Conservation (phyloP, 2,329 filamentous ascomycete genomes). For the Pestalotiopsis sp. region DNA sequence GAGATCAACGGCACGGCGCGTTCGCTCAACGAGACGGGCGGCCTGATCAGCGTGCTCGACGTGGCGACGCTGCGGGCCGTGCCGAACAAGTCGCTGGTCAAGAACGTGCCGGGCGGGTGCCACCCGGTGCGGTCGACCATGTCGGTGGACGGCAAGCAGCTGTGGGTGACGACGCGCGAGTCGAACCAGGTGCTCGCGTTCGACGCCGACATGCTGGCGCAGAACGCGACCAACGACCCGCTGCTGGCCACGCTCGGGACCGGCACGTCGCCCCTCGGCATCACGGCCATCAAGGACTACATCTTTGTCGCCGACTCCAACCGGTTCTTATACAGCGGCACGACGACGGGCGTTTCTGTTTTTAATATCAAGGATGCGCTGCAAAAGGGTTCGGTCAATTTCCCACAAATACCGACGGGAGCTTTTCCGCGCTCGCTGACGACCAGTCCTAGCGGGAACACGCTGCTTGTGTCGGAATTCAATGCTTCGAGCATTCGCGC, state of each 20-base stretch:
- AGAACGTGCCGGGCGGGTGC: neutral
- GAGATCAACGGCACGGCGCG: conserved; percentile 2
- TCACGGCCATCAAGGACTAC: conserved; percentile 1
- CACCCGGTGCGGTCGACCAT: neutral
- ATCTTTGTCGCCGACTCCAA: conserved; percentile 9
- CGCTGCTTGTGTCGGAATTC: conserved; percentile 3
- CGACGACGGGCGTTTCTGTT: conserved; percentile 1
- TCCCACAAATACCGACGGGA: conserved; percentile 6
- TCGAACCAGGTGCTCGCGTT: conserved; percentile 6
- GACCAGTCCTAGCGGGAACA: neutral
- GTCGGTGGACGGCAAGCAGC: conserved; percentile 6
- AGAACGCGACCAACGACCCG: conserved; percentile 1
- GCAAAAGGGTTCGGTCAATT: neutral
- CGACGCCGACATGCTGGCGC: neutral
- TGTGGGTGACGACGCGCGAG: conserved; percentile 7
- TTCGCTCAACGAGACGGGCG: neutral
- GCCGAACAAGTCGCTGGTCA: conserved; percentile 6
- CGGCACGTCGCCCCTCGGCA: conserved; percentile 5
- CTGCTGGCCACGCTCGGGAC: conserved; percentile 1
- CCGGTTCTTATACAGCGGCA: neutral
- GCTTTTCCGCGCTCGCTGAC: conserved; percentile 6
- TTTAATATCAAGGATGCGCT: neutral
- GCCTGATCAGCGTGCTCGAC: conserved; percentile 5
- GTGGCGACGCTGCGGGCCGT: neutral
- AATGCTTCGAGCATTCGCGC: neutral